Conservation (phyloP, 139 green algal genomes). For the Limnomonas spitsbergensis region DNA sequence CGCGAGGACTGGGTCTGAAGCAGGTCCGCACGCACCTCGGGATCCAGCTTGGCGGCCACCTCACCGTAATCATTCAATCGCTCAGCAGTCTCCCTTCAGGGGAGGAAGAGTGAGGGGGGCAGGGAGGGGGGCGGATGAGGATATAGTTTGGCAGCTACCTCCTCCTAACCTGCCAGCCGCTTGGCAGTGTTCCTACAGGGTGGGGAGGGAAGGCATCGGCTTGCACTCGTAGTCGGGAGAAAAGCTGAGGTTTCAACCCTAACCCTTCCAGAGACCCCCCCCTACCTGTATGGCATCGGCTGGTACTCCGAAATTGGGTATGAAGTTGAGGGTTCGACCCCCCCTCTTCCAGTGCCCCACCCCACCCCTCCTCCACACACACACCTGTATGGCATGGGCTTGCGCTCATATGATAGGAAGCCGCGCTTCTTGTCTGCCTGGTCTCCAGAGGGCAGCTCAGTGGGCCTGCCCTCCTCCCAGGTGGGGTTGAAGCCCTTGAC, state of each 20-base stretch:
- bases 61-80: conserved; percentile 88
- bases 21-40: conserved; percentile 51
- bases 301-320: too few relatives aligned
- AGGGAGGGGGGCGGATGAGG: background rate
- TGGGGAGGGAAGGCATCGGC: too few relatives aligned
- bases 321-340: too few relatives aligned
- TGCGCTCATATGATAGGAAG: conserved; percentile 87
- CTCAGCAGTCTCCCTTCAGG: conserved; percentile 55
- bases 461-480: conserved; percentile 72
- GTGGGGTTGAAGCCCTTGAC: conserved; percentile 51
- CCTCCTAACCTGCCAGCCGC: too few relatives aligned
- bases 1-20: conserved; percentile 85
- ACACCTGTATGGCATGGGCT: conserved; percentile 79
- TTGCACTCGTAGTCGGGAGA: too few relatives aligned
- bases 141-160: too few relatives aligned
- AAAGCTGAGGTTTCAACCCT: too few relatives aligned
- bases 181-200: too few relatives aligned
- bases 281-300: too few relatives aligned
- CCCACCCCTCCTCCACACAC: too few relatives aligned
- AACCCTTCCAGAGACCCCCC: too few relatives aligned
- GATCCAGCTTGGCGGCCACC: conserved; percentile 54
- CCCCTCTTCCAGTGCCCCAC: too few relatives aligned
- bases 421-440: conserved; percentile 70
- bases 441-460: conserved; percentile 38
- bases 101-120: background rate